phyloP scores from a whole-genome alignment of 192 early-diverging fungal species.

The Backusella liffmaniae region DNA sequence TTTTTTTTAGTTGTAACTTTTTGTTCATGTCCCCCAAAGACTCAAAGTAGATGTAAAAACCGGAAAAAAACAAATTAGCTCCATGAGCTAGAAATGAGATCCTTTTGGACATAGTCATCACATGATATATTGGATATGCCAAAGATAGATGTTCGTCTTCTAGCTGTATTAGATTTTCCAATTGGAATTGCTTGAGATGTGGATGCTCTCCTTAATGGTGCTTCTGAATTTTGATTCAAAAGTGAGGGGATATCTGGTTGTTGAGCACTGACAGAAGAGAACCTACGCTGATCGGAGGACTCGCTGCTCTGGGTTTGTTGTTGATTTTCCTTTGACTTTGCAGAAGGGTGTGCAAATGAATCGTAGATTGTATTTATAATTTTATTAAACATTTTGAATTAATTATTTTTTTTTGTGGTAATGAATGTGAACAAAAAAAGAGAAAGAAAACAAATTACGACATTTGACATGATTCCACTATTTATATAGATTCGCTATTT shows the following conservation, averaged over 20 bases:
- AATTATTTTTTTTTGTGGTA: background rate
- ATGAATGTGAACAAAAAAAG: background rate
- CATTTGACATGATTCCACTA: background rate
- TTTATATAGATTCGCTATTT: background rate
- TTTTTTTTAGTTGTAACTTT: background rate
- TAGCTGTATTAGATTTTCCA: background rate
- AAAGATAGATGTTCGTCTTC: conserved; percentile 28
- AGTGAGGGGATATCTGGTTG: background rate
- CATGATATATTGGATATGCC: conserved; percentile 24
- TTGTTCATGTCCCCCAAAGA: background rate
- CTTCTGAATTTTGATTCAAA: background rate
- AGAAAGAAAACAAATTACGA: background rate
- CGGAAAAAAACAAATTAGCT: background rate
- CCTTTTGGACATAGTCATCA: conserved; percentile 38
- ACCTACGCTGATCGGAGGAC: background rate
- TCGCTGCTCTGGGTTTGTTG: background rate
- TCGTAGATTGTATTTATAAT: background rate
- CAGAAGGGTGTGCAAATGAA: background rate
- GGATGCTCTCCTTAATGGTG: background rate
- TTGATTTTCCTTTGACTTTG: background rate
- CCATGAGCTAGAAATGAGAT: conserved; percentile 34
- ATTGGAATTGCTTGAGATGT: background rate
- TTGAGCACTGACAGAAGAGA: background rate
- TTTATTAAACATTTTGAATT: background rate
- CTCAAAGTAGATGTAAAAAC: background rate